Percentiles rank a stretch among this genome's conserved stretches.
phyloP scores from a whole-genome alignment of 352 stramenopile species.

The Globisporangium emineosum region DNA sequence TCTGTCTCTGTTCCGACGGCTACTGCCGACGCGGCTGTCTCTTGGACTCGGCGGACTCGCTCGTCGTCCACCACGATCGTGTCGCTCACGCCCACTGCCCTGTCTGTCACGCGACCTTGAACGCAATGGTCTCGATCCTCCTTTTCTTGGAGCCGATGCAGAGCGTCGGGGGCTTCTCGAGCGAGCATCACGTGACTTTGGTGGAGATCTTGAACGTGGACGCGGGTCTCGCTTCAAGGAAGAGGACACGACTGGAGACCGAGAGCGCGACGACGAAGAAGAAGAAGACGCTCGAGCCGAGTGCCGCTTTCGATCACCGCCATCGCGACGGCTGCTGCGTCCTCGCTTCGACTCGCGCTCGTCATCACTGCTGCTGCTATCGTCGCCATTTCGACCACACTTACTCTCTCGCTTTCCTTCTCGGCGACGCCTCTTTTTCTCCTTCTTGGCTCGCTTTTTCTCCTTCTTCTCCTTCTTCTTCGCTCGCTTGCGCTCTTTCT shows the following conservation, averaged over 20 bases:
- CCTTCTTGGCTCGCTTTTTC: conserved; percentile 33
- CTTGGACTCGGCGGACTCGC: neutral
- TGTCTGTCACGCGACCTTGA: neutral
- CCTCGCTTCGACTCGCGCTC: neutral
- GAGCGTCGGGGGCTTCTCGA: neutral
- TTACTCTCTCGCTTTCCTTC: conserved; percentile 14
- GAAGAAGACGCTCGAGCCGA: neutral
- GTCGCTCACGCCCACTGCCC: neutral
- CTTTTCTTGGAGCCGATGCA: neutral
- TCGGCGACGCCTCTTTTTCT: conserved; percentile 34
- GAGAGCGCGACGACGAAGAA: neutral
- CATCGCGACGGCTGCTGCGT: neutral
- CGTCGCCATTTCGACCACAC: neutral
- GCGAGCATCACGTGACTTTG: neutral
- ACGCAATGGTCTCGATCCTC: neutral
- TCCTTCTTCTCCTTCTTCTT: conserved; percentile 30
- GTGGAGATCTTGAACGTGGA: neutral
- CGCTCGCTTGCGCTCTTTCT: conserved; percentile 25
- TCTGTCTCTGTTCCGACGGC: neutral
- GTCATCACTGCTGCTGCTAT: neutral
- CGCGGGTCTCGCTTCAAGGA: neutral
- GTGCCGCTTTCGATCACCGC: neutral
- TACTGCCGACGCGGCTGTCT: neutral
- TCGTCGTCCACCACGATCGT: neutral
- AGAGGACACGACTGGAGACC: neutral